Evolutionary conservation across 1,284 basidiomycete species (phyloP).

Genomic region (Ganoderma leucocontextum): DNA sequence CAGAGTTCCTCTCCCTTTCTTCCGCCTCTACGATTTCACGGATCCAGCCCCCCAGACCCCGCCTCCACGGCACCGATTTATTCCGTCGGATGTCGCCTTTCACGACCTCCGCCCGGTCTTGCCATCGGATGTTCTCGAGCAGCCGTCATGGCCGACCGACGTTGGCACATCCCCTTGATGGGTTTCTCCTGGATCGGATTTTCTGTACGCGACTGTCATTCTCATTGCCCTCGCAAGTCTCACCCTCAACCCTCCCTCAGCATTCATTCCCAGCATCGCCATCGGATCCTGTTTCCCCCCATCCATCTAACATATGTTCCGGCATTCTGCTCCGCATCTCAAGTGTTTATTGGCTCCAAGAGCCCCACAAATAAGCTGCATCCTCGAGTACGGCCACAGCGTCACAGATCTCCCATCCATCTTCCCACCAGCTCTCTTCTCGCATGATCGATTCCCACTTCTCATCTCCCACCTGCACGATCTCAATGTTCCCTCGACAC

Average conservation of each 20-base stretch:
- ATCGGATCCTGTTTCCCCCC: conserved; percentile 15
- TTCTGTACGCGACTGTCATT: neutral
- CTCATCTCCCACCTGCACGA: conserved; percentile 23
- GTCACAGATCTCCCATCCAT: conserved; percentile 22
- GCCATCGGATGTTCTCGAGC: conserved; percentile 26
- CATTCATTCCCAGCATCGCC: conserved; percentile 17
- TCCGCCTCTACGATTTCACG: conserved; percentile 25
- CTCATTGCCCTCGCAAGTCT: neutral
- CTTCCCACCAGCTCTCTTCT: conserved; percentile 15
- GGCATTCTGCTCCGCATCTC: conserved; percentile 18
- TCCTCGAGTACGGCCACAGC: conserved; percentile 25
- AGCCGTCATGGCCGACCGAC: conserved; percentile 20
- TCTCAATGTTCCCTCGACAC: conserved; percentile 7
- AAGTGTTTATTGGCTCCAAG: conserved; percentile 33
- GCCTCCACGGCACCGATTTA: conserved; percentile 33
- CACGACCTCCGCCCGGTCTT: conserved; percentile 37
- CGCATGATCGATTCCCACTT: conserved; percentile 5
- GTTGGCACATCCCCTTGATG: conserved; percentile 19
- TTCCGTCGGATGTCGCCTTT: conserved; percentile 37
- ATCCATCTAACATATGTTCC: conserved; percentile 24
- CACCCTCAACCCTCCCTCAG: conserved; percentile 17
- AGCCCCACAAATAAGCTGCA: conserved; percentile 23
- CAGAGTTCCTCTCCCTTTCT: conserved; percentile 28
- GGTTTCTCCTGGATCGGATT: neutral
- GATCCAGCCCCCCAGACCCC: conserved; percentile 37